Conservation (phyloP, 208 protist genomes). For the Tritrichomonas musculus region DNA sequence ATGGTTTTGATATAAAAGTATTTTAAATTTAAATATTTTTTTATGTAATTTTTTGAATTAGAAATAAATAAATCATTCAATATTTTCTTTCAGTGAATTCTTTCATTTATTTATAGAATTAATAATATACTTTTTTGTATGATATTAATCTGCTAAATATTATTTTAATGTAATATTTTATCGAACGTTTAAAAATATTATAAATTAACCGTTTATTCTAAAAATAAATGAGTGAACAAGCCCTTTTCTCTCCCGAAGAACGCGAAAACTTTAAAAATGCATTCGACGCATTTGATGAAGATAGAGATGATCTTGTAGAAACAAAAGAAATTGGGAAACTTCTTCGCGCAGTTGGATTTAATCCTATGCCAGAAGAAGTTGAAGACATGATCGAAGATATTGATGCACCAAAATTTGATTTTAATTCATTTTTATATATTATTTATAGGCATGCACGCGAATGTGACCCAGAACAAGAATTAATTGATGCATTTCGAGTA, state of each 20-base stretch:
- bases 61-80: no score
- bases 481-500: slow-evolving; percentile 19
- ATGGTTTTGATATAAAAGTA: no score
- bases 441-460: not conserved
- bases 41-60: no score
- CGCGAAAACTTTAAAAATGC: not conserved
- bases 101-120: no score
- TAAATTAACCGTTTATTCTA: no score
- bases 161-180: no score
- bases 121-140: no score
- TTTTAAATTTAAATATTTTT: no score
- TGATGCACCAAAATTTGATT: not conserved
- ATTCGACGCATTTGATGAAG: slow-evolving; percentile 8
- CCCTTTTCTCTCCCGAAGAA: not conserved
- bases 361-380: not conserved
- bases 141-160: no score
- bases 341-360: not conserved
- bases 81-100: no score
- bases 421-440: slow-evolving; percentile 11
- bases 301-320: not conserved
- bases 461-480: slow-evolving; percentile 23
- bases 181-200: no score
- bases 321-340: not conserved
- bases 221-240: not conserved
- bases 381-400: slow-evolving; percentile 14